phyloP scores from a whole-genome alignment of 2,329 filamentous ascomycete genomes.

The Cadophora sp. region DNA sequence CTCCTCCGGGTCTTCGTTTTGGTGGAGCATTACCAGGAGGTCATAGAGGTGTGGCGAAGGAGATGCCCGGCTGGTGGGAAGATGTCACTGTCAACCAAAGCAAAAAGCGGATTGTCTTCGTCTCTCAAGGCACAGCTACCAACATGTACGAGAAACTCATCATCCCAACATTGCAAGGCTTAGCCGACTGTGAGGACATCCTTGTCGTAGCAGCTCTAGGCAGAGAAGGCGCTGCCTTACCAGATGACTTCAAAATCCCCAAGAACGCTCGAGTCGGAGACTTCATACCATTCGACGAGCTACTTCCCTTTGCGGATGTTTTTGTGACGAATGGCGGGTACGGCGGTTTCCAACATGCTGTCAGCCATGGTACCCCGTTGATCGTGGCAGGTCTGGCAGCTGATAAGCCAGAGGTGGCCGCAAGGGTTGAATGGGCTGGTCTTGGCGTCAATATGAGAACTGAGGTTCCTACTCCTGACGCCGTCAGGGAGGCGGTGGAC shows the following conservation, averaged over 20 bases:
- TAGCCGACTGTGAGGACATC: constrained; percentile 44
- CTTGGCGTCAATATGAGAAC: constrained; percentile 44
- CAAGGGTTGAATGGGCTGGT: constrained; percentile 43
- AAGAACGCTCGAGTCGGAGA: constrained; percentile 45
- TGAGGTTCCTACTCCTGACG: constrained; percentile 15
- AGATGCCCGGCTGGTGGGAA: constrained; percentile 53
- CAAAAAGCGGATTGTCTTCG: constrained; percentile 47
- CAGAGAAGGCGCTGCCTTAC: constrained; percentile 39
- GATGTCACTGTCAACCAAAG: constrained; percentile 49
- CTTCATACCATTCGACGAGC: constrained; percentile 48
- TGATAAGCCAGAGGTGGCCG: constrained; percentile 45
- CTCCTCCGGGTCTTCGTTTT: constrained; percentile 50
- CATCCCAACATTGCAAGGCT: constrained; percentile 45
- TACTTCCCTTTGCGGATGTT: constrained; percentile 44
- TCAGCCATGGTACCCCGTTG: constrained; percentile 45
- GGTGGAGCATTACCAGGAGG: constrained; percentile 50
- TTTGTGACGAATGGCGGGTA: constrained; percentile 49
- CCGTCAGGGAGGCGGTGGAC: constrained; percentile 20
- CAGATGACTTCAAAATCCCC: constrained; percentile 41
- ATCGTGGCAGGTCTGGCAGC: constrained; percentile 44
- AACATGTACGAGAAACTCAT: constrained; percentile 43
- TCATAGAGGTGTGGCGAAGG: constrained; percentile 37
- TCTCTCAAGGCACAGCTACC: constrained; percentile 47
- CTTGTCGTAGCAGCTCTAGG: constrained; percentile 46
- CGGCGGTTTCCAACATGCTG: constrained; percentile 45